phyloP scores from a whole-genome alignment of 257 asterid species.

The Orobanche coerulescens region DNA sequence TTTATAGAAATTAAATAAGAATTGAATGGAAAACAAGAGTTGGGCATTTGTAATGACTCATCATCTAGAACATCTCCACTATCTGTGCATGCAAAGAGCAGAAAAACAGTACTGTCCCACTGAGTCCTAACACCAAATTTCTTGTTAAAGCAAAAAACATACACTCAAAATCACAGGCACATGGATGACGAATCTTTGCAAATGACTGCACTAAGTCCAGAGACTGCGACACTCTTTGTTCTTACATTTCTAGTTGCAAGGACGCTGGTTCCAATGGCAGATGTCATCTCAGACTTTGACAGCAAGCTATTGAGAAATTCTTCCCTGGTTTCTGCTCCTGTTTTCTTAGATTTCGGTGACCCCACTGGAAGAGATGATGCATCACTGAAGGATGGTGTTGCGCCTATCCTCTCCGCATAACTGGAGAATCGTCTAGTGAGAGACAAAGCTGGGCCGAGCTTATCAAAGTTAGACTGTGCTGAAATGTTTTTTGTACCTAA shows the following conservation, averaged over 20 bases:
- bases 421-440: constrained; percentile 67
- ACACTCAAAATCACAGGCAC: too few species aligned
- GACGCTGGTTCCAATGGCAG: constrained; percentile 37
- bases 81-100: constrained; percentile 11
- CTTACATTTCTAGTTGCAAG: constrained; percentile 59
- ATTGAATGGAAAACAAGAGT: background rate
- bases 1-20: constrained; percentile 10
- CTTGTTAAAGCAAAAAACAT: background rate
- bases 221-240: constrained; percentile 8
- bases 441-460: constrained; percentile 50
- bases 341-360: constrained; percentile 81
- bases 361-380: constrained; percentile 46
- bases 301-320: constrained; percentile 59
- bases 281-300: constrained; percentile 57
- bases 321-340: constrained; percentile 86
- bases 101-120: background rate
- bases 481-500: constrained; percentile 35
- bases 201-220: constrained; percentile 11
- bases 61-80: constrained; percentile 12
- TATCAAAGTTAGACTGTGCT: constrained; percentile 46
- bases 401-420: constrained; percentile 92
- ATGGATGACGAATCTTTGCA: background rate
- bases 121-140: background rate
- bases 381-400: constrained; percentile 52
- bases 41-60: constrained; percentile 10